A percentile compares a stretch with the other conserved stretches of the same genome.
Conservation (phyloP, 2,329 filamentous ascomycete species). For the Trichoderma sp. region DNA sequence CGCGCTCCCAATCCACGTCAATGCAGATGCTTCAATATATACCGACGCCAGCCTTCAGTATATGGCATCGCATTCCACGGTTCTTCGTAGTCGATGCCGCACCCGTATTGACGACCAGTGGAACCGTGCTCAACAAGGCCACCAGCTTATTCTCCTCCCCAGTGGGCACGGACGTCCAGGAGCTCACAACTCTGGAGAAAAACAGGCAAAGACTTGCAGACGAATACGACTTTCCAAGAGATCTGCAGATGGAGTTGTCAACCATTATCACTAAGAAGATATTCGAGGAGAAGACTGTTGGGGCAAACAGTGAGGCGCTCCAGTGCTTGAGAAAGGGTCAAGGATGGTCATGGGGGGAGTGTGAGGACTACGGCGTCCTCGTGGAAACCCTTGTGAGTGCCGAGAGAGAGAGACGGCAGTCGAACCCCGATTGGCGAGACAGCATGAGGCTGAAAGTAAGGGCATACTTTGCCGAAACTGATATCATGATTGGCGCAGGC, state of each 20-base stretch:
- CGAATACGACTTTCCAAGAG: neutral
- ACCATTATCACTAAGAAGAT: neutral
- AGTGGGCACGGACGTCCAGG: neutral
- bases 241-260: neutral
- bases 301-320: constrained; percentile 9
- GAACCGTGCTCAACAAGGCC: neutral
- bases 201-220: neutral
- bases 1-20: neutral
- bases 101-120: constrained; percentile 4
- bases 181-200: neutral
- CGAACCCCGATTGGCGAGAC: neutral
- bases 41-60: neutral
- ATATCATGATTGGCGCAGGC: constrained; percentile 6
- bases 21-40: constrained; percentile 9
- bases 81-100: neutral
- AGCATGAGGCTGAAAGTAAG: neutral
- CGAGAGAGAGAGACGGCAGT: constrained; percentile 2
- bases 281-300: neutral
- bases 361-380: constrained; percentile 5
- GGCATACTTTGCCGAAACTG: constrained; percentile 15
- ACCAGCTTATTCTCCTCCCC: neutral
- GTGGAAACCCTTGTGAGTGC: neutral
- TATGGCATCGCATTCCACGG: constrained; percentile 10
- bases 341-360: constrained; percentile 5
- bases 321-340: constrained; percentile 11